Base-by-base conservation (phyloP, 163 green algal genomes). In the Chloromonas sp. region DNA sequence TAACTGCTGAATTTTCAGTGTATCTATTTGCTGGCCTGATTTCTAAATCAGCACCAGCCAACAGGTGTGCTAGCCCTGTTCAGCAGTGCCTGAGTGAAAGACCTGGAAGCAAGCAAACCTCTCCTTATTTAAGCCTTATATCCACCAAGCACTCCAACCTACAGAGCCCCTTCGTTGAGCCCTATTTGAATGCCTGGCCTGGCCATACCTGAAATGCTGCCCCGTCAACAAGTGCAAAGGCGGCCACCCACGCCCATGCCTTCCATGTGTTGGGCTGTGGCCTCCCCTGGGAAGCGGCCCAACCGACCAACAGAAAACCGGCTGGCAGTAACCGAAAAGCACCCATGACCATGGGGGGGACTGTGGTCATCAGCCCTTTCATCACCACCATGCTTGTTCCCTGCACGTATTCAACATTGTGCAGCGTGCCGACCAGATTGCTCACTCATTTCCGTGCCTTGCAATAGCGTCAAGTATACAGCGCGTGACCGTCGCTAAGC, bases 171-270 rank as follows among this genome's bases (percentile, higher is more conserved):
- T 36, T 36, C 36, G 36, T 36, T 36, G 36, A 36, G 36, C 36
- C 36, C 36, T 36, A 36, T 36, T 36, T 36, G 36, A 36, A 36
- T 36, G 36, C 36, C 36, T 36, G 36, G 66, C 8, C 11, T 76
- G 66, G 5, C 66, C 89, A 1, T 76, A 97, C 96, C 92, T 99
- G 97, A 85, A 99, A 99, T 36, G 84, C 88, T 0, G 97, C 93
- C 0, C 92, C 97, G 79, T 99, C 97, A 14, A 98, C 93, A 0
- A 99, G 84, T 0, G 91, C 95, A 89, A 99, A 99, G 0, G 93
- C 85, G 0, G 87, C n/a, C 13, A 99, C 92, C 79, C 94, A 94
- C 0, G 90, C 66, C 97, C 97, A 99, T 3, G 94, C 97, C 13
- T 87, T 87, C 8, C 81, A 60, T 0, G 83, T 90, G 0, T 82